These are phyloP conservation scores for Stephanodiscus triporus DNA, from an alignment of 108 stramenopile genomes.

Conservation along the genomic window DNA sequence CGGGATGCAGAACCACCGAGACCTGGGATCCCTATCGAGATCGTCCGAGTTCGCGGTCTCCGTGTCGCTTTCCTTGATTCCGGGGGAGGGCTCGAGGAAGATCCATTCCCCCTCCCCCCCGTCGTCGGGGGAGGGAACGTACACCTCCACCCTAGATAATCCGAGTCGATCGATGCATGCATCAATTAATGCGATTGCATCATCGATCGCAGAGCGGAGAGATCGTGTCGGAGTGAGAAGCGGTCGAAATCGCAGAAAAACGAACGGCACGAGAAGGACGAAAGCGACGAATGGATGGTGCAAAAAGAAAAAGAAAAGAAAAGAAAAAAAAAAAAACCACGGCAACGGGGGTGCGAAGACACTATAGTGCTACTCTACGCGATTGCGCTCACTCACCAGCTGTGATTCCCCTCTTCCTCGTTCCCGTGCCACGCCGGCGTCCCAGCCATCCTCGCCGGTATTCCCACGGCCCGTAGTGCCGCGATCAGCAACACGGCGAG, in stretches of 20 bases:
- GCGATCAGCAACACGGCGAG: constrained; percentile 66
- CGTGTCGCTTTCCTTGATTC: constrained; percentile 47
- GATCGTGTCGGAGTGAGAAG: too few species aligned
- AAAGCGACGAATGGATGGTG: too few species aligned
- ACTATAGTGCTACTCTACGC: too few species aligned
- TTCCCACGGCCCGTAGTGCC: constrained; percentile 74
- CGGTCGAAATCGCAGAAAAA: too few species aligned
- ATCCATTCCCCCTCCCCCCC: constrained; percentile 59
- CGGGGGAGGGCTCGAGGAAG: constrained; percentile 82
- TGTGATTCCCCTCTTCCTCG: constrained; percentile 83
- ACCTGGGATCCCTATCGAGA: constrained; percentile 74
- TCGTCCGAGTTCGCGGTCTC: constrained; percentile 58
- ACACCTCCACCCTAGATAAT: constrained; percentile 94
- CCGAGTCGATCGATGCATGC: too few species aligned
- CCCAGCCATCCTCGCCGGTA: constrained; percentile 83
- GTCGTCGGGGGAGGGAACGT: constrained; percentile 24
- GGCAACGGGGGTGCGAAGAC: too few species aligned
- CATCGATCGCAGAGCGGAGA: too few species aligned
- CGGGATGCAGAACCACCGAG: constrained; percentile 87
- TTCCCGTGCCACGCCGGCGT: constrained; percentile 88
- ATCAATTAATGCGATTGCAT: too few species aligned
- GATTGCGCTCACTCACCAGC: too few species aligned
- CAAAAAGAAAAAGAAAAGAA: too few species aligned
- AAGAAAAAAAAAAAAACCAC: too few species aligned
- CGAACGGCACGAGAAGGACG: too few species aligned